These are phyloP conservation scores for Echium plantagineum DNA, from an alignment of 257 asterid species.

Conservation along the genomic window DNA sequence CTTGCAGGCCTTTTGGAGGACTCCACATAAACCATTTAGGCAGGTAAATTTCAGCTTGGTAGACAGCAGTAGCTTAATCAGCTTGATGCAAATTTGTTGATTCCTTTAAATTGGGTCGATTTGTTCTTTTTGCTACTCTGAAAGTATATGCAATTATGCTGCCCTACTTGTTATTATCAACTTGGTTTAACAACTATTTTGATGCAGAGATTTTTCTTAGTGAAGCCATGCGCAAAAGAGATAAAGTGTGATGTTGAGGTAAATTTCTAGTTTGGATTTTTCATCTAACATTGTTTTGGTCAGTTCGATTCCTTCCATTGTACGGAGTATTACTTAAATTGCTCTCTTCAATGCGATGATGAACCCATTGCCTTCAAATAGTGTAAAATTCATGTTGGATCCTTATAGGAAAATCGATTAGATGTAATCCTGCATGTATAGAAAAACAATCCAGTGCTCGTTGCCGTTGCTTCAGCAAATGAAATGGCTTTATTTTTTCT, in stretches of 20 bases:
- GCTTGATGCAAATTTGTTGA: not conserved
- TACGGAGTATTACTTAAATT: too few species aligned
- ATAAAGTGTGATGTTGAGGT: constrained; percentile 99
- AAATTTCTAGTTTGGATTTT: constrained; percentile 13
- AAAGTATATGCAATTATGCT: constrained; percentile 6
- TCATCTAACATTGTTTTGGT: not conserved
- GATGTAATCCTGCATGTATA: too few species aligned
- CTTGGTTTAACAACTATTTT: constrained; percentile 12
- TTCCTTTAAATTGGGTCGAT: not conserved
- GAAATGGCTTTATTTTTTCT: too few species aligned
- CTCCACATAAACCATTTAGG: constrained; percentile 85
- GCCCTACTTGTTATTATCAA: constrained; percentile 7
- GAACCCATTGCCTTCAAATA: too few species aligned
- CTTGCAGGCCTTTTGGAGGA: constrained; percentile 92
- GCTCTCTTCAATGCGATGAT: too few species aligned
- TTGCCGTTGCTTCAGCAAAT: too few species aligned
- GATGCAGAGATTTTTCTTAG: constrained; percentile 89
- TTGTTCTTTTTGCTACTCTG: not conserved
- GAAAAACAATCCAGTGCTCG: too few species aligned
- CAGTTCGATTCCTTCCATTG: too few species aligned
- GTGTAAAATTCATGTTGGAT: too few species aligned
- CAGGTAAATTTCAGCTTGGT: constrained; percentile 39
- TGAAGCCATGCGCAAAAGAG: constrained; percentile 96
- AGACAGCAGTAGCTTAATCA: not conserved
- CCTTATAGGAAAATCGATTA: too few species aligned